Evolutionary conservation across 139 green algal species (phyloP).

Genomic region (Haematococcus lacustris): DNA sequence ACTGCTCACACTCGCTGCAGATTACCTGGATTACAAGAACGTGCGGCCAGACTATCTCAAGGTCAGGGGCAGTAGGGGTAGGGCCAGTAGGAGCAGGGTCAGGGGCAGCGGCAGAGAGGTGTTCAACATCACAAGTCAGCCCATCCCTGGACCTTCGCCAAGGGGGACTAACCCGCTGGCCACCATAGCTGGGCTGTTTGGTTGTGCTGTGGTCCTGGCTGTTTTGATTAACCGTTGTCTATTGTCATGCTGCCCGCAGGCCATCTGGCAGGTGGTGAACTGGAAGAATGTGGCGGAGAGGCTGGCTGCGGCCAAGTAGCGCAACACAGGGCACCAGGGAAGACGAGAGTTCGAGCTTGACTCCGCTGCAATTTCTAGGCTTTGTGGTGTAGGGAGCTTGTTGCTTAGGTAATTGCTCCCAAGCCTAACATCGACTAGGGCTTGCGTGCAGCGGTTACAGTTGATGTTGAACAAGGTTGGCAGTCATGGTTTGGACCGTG

Average conservation of each 20-base stretch:
- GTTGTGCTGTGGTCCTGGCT: not conserved
- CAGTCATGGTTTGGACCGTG: no score
- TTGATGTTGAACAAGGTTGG: no score
- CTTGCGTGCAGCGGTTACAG: no score
- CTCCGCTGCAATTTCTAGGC: no score
- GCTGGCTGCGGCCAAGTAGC: conserved; percentile 49
- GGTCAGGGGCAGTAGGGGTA: not conserved
- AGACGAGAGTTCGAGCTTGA: no score
- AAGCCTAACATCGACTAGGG: no score
- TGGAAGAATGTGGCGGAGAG: conserved; percentile 82
- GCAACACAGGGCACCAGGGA: no score
- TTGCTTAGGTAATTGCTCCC: no score
- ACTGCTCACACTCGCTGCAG: conserved; percentile 10
- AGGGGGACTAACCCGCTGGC: not conserved
- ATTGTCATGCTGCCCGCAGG: conserved; percentile 31
- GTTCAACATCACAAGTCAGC: not conserved
- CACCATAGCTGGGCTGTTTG: not conserved
- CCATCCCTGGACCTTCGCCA: not conserved
- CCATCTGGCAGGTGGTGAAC: conserved; percentile 94
- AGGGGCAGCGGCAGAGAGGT: not conserved
- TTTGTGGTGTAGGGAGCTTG: no score
- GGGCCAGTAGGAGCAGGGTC: not conserved
- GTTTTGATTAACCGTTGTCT: not conserved
- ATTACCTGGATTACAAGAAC: conserved; percentile 92
- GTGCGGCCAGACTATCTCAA: conserved; percentile 91